A percentile compares a stretch with the other conserved stretches of the same genome.
Evolutionary conservation across 176 grass and related monocot genomes (phyloP).

Genomic region (Cocos nucifera): DNA sequence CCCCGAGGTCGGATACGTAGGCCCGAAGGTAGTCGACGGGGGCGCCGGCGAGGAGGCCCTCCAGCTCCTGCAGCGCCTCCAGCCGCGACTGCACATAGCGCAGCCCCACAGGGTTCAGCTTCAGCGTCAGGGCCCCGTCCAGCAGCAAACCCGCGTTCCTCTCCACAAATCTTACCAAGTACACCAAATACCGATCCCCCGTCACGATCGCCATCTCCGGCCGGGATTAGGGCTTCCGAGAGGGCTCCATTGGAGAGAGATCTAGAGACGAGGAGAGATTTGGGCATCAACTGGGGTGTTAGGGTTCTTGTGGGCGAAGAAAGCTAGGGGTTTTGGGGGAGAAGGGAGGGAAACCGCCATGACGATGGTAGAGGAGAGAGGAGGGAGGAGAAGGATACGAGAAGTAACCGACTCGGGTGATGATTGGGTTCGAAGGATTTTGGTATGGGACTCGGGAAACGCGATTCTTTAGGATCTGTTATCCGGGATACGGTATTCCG

Average conservation of each 20-base stretch:
- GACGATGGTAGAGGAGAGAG: too few relatives aligned
- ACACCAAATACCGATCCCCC: conserved; percentile 83
- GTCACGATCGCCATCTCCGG: conserved; percentile 36
- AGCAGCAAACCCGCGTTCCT: conserved; percentile 54
- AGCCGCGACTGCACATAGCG: conserved; percentile 92
- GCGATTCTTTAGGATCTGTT: neutral
- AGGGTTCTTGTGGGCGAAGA: neutral
- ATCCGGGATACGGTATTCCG: too few relatives aligned
- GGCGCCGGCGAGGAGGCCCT: conserved; percentile 76
- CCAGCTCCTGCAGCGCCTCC: conserved; percentile 79
- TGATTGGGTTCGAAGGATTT: neutral
- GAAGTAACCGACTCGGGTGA: conserved; percentile 3
- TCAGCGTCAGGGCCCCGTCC: conserved; percentile 67
- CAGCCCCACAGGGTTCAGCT: conserved; percentile 84
- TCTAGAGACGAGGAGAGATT: neutral
- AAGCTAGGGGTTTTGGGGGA: too few relatives aligned
- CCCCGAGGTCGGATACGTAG: conserved; percentile 87
- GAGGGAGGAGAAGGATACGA: neutral
- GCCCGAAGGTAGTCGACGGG: conserved; percentile 95
- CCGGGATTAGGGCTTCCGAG: conserved; percentile 30
- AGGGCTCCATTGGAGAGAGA: neutral
- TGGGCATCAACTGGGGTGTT: neutral
- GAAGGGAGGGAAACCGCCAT: too few relatives aligned
- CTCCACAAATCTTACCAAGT: conserved; percentile 63
- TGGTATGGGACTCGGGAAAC: neutral